Conservation (phyloP, 164 flowering plant species). For the Litsea cubeba region DNA sequence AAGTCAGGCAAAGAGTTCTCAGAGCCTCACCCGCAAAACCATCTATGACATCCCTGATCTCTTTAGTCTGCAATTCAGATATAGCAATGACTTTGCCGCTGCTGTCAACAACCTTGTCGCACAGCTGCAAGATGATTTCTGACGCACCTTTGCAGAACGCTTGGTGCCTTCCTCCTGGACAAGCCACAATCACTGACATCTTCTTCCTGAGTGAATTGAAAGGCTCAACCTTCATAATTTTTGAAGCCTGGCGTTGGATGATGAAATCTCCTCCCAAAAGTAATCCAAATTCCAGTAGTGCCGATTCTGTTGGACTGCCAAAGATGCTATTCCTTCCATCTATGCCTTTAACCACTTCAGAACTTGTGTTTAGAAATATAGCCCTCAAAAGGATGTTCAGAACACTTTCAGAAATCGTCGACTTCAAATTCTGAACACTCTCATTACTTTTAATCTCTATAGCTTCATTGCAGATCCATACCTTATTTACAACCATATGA, state of each 20-base stretch:
- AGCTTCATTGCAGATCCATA: slow-evolving; percentile 33
- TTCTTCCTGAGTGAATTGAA: slow-evolving; percentile 72
- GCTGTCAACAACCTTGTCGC: slow-evolving; percentile 29
- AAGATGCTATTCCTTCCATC: slow-evolving; percentile 49
- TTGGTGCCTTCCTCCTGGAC: slow-evolving; percentile 41
- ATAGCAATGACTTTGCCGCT: slow-evolving; percentile 25
- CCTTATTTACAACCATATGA: slow-evolving; percentile 41
- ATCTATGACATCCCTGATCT: slow-evolving; percentile 30
- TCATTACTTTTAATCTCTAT: slow-evolving; percentile 17
- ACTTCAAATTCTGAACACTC: slow-evolving; percentile 7
- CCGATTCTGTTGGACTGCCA: slow-evolving; percentile 78
- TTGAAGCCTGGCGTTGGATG: slow-evolving; percentile 25
- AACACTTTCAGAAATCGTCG: slow-evolving; percentile 20
- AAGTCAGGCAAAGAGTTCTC: slow-evolving; percentile 47
- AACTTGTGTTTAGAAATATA: slow-evolving; percentile 38
- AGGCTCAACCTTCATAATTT: slow-evolving; percentile 59
- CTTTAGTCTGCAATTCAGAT: slow-evolving; percentile 22
- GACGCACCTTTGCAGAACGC: slow-evolving; percentile 88
- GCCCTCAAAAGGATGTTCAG: slow-evolving; percentile 30
- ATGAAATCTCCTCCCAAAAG: slow-evolving; percentile 51
- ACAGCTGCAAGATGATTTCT: slow-evolving; percentile 52
- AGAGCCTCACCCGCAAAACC: slow-evolving; percentile 42
- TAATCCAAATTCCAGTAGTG: slow-evolving; percentile 64
- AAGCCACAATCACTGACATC: slow-evolving; percentile 68
- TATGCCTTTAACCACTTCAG: slow-evolving; percentile 57